phyloP scores from a whole-genome alignment of 176 grass and related monocot genomes.

The Stipa capillata region DNA sequence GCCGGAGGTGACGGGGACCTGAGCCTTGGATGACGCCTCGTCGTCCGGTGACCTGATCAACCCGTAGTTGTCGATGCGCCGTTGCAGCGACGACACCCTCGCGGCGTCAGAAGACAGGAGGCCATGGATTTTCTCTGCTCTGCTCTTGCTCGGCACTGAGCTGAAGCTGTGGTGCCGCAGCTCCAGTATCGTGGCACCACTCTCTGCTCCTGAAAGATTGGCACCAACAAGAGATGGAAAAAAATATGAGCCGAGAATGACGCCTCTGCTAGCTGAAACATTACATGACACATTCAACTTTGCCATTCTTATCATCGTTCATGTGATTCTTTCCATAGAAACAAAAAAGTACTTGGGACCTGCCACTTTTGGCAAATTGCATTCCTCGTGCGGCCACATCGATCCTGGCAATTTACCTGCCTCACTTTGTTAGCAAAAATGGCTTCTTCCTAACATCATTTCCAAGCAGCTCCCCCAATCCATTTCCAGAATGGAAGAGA shows the following conservation, averaged over 20 bases:
- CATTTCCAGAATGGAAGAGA: too few species aligned
- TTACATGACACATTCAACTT: conserved; percentile 16
- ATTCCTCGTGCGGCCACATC: background rate
- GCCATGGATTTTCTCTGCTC: background rate
- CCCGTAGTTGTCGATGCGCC: background rate
- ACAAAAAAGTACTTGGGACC: conserved; percentile 31
- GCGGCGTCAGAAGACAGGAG: conserved; percentile 41
- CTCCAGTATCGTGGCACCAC: conserved; percentile 48
- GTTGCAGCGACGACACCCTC: conserved; percentile 41
- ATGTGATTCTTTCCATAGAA: background rate
- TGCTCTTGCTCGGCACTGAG: background rate
- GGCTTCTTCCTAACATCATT: background rate
- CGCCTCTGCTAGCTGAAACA: background rate
- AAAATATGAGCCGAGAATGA: background rate
- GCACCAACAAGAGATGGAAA: background rate
- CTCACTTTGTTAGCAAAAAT: background rate
- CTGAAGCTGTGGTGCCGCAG: conserved; percentile 41
- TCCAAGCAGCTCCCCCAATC: background rate
- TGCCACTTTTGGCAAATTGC: conserved; percentile 37
- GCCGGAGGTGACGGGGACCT: conserved; percentile 46
- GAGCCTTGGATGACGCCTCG: conserved; percentile 1
- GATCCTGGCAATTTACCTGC: background rate
- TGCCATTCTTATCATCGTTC: conserved; percentile 28
- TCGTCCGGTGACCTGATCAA: background rate
- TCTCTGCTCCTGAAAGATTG: conserved; percentile 29